Evolutionary conservation across 176 grass and related monocot genomes (phyloP), one percentile per base, ranked within the genome.

Genomic region (Elymus sibiricus): DNA sequence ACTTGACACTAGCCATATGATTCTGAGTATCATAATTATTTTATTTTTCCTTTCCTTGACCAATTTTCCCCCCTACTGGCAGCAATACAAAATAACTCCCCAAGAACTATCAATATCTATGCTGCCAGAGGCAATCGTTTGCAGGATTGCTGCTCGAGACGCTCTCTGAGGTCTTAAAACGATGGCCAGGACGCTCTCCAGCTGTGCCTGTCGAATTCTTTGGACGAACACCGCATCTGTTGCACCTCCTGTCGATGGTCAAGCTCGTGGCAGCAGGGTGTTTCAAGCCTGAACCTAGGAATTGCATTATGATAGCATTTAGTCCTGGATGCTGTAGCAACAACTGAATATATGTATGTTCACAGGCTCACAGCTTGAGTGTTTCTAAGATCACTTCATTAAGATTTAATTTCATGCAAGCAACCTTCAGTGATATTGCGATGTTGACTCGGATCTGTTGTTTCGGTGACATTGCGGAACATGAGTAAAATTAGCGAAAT

Each of bases 51-150:
- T 76, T 42, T 76, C 11, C 16, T 76, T 76, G 26, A 31, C 44
- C 2, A 17, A 27, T 16, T 14, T 66, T 35, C 13, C 17, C 0
- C 16, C 55, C 49, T 76, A 7, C 62, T 78, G 72, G 53, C 93
- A 98, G 93, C 95, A 98, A 59, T 95, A 90, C 46, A 98, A 98
- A 79, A 91, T 95, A 76, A 42, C 95, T 49, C 80, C 91, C 3
- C 93, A 98, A 66, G 95, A 98, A 91, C 83, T 98, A 19, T 91
- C 88, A 15, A 86, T 95, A 74, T 95, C 88, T 74, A 87, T 89
- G 7, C 59, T 95, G 39, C 79, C 89, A 51, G 86, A 95, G 5
- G 89, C 94, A 51, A 93, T 95, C 34, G 85, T 86, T 39, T 95
- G 94, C 77, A 86, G 91, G 77, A 93, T 95, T 76, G 94, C 94